Evolutionary conservation across 805 yeast species (phyloP).

Genomic region (Babjeviella inositovora): DNA sequence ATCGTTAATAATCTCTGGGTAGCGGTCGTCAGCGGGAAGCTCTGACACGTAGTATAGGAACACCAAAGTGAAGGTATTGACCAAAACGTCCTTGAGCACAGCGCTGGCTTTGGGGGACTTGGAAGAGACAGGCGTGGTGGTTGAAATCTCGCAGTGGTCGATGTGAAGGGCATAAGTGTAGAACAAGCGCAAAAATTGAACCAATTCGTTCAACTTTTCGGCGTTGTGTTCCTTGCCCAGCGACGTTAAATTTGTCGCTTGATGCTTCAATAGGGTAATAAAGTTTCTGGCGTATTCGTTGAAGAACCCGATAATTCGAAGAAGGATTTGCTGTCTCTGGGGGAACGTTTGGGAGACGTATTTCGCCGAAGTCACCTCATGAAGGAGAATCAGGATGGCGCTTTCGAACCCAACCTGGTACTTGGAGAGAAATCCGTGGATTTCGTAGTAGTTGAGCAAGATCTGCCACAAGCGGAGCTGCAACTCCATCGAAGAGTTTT

Average conservation of each 20-base stretch:
- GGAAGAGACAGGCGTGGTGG: conserved; percentile 20
- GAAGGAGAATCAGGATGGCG: conserved; percentile 26
- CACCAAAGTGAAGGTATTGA: conserved; percentile 17
- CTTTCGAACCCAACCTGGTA: conserved; percentile 33
- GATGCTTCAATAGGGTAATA: conserved; percentile 8
- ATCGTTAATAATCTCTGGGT: conserved; percentile 16
- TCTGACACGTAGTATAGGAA: conserved; percentile 15
- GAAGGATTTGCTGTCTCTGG: conserved; percentile 21
- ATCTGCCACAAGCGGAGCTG: conserved; percentile 64
- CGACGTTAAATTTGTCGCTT: too few species aligned
- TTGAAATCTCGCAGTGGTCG: conserved; percentile 23
- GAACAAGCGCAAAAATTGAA: conserved; percentile 19
- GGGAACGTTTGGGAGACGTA: conserved; percentile 8
- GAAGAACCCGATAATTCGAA: conserved; percentile 35
- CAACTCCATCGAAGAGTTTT: conserved; percentile 46
- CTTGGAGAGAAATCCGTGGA: conserved; percentile 13
- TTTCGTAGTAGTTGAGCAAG: conserved; percentile 43
- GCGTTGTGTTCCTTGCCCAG: too few species aligned
- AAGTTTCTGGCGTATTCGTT: conserved; percentile 30
- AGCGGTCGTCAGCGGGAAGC: conserved; percentile 3
- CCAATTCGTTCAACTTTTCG: conserved; percentile 7
- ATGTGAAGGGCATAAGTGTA: conserved; percentile 37
- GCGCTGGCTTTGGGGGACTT: conserved; percentile 24
- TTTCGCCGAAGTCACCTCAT: conserved; percentile 12
- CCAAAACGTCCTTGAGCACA: conserved; percentile 25